Base-by-base conservation (phyloP, 2,329 filamentous ascomycete species). In the Hysterium pulicare region DNA sequence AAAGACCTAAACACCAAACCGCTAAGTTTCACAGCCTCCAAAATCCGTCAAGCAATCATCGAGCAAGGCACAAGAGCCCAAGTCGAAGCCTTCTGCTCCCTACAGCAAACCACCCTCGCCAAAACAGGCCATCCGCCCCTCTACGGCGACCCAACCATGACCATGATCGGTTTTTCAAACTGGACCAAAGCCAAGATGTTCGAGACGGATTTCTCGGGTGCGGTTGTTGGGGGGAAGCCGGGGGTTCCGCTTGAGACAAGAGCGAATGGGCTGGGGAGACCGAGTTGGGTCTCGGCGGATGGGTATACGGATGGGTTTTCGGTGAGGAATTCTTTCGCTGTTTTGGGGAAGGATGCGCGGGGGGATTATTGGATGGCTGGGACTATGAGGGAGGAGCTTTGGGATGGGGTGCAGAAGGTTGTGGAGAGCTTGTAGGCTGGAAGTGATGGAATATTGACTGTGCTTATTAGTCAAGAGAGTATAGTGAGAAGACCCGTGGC, bases 131-230 rank as follows among this genome's bases (percentile, higher is more conserved):
- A 53, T n/a, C 51, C 62, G 2, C 57, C 62, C 1, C 20, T 64
- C 1, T 67, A 59, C 24, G 68, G 71, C 4, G 56, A 63, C 9
- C 26, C 63, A 0, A 50, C 9, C 53, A 24, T 24, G 11, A 9
- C 22, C 33, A 13, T 72, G 6, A 40, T 74, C n/a, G 42, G 51
- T 2, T 58, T 67, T 26, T 67, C 58, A 7, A 74, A 74, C 46
- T 71, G 68, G 67, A 54, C 61, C 4, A 63, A 63, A 33, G 66
- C 56, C 6, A 53, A 61, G 28, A 52, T 73, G 17, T 66, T 62
- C 33, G 50, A 62, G 2, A 38, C 30, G 6, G 68, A 74, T 50
- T 73, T 74, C 37, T 56, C 58, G 31, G 30, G 44, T 19, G 51
- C 56, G 11, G 30, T 64, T 23, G 8, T 54, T 24, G 40, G 26